These are phyloP conservation scores for Parietaria judaica DNA, from an alignment of 306 rosid genomes.

Conservation along the genomic window DNA sequence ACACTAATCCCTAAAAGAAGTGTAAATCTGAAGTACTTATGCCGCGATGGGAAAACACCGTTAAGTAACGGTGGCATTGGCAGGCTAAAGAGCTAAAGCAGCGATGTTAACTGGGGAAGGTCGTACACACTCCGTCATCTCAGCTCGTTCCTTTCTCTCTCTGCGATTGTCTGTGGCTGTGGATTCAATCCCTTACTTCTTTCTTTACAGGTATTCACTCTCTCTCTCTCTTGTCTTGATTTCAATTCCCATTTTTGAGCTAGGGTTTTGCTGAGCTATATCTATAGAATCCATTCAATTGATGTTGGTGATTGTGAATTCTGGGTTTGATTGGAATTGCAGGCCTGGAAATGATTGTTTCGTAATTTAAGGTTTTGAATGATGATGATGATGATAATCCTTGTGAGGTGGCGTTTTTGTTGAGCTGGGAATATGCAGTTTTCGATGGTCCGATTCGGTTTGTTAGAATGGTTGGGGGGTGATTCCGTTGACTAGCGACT, in stretches of 20 bases:
- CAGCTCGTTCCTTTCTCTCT: background rate
- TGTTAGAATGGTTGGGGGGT: constrained; percentile 15
- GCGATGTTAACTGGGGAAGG: constrained; percentile 10
- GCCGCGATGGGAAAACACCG: background rate
- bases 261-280: background rate
- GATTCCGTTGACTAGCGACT: constrained; percentile 8
- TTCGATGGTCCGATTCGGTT: constrained; percentile 6
- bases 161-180: constrained; percentile 2
- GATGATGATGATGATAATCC: background rate
- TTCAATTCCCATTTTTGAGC: background rate
- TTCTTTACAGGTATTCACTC: constrained; percentile 9
- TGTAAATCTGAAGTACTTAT: too few species aligned
- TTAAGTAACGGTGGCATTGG: background rate
- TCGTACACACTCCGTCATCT: constrained; percentile 13
- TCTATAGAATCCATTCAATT: background rate
- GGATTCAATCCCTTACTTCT: constrained; percentile 7
- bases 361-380: background rate
- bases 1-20: too few species aligned
- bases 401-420: background rate
- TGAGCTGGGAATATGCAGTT: constrained; percentile 6
- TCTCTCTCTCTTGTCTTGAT: background rate
- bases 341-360: background rate
- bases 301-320: background rate
- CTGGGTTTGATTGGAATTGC: background rate
- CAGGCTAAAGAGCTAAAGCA: background rate